phyloP scores from a whole-genome alignment of 1,284 basidiomycete genomes.

The Cryptococcus hybrid region DNA sequence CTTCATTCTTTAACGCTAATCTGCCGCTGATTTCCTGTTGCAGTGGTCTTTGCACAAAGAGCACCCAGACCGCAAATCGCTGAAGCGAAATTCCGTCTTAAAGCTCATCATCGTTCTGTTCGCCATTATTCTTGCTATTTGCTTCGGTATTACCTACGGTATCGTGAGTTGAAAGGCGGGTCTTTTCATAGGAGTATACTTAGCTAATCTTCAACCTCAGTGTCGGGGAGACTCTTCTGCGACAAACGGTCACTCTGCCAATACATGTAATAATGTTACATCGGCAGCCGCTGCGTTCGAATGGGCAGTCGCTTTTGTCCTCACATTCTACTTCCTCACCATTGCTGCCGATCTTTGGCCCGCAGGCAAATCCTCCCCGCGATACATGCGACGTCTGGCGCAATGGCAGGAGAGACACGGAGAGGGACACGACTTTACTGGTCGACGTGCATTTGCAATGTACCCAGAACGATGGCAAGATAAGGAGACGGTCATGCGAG shows the following conservation, averaged over 20 bases:
- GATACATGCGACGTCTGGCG: slow-evolving; percentile 48
- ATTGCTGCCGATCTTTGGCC: slow-evolving; percentile 43
- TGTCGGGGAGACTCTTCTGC: slow-evolving; percentile 32
- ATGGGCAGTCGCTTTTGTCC: slow-evolving; percentile 51
- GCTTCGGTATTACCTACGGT: slow-evolving; percentile 52
- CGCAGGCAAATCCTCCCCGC: slow-evolving; percentile 47
- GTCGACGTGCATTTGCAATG: slow-evolving; percentile 30
- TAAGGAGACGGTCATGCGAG: slow-evolving; percentile 20
- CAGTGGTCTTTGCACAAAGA: slow-evolving; percentile 50
- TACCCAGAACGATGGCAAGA: slow-evolving; percentile 37
- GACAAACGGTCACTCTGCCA: slow-evolving; percentile 13
- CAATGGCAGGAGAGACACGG: slow-evolving; percentile 45
- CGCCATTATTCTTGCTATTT: slow-evolving; percentile 52
- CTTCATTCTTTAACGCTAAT: not conserved
- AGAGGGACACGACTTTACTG: slow-evolving; percentile 43
- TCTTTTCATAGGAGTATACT: not conserved
- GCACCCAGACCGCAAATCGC: slow-evolving; percentile 49
- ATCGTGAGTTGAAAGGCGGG: slow-evolving; percentile 21
- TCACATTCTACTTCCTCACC: slow-evolving; percentile 48
- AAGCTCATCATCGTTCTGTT: slow-evolving; percentile 52
- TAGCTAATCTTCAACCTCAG: slow-evolving; percentile 7
- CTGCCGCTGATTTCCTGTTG: not conserved
- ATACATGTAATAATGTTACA: slow-evolving; percentile 50
- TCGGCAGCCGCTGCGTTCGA: slow-evolving; percentile 52
- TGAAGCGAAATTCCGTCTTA: slow-evolving; percentile 51